phyloP scores from a whole-genome alignment of 2,329 filamentous ascomycete genomes.

The Xylaria sp. region DNA sequence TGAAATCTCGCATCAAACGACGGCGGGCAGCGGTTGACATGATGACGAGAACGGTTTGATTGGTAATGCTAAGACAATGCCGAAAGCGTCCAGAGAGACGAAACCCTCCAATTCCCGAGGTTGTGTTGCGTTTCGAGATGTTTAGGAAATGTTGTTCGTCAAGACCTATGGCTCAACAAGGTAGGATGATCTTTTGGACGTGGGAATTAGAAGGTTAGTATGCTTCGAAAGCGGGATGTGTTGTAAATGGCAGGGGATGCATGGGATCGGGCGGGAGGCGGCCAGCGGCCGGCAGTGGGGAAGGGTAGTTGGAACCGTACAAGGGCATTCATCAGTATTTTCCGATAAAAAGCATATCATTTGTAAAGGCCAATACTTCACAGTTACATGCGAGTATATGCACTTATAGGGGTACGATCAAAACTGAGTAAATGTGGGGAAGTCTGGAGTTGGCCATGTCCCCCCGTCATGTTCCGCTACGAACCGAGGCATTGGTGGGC shows the following conservation, averaged over 20 bases:
- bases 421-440: neutral
- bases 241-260: constrained; percentile 2
- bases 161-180: neutral
- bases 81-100: neutral
- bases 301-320: neutral
- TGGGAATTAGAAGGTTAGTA: neutral
- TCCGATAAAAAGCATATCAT: neutral
- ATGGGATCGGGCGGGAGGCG: constrained; percentile 17
- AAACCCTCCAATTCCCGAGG: neutral
- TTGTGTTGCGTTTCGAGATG: neutral
- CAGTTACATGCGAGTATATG: constrained; percentile 12
- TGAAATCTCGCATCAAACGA: constrained; percentile 99
- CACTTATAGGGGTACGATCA: neutral
- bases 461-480: constrained; percentile 31
- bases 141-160: neutral
- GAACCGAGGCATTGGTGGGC: constrained; percentile 41
- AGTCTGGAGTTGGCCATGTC: neutral
- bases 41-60: constrained; percentile 41
- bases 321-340: neutral
- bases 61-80: constrained; percentile 2
- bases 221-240: constrained; percentile 20
- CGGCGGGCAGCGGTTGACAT: constrained; percentile 96
- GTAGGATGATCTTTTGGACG: neutral
- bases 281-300: neutral
- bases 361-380: neutral